These are phyloP conservation scores for Colletotrichum sublineola DNA, from an alignment of 2,329 filamentous ascomycete species.

Conservation along the genomic window DNA sequence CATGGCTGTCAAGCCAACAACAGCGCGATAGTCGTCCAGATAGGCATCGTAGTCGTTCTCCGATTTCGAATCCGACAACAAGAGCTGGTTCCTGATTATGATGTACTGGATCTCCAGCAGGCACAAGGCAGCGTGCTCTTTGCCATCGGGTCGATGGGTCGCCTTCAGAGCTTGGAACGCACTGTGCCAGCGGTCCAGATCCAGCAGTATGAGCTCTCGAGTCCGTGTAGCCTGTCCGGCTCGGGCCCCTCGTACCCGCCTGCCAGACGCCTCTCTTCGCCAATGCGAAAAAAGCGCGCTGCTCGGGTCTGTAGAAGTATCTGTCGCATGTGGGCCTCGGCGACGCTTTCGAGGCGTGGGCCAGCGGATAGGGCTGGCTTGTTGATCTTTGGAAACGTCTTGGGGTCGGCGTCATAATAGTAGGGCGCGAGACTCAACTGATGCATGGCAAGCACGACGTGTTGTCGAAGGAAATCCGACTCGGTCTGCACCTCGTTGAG, in stretches of 20 bases:
- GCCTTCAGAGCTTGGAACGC: background rate
- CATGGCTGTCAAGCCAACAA: background rate
- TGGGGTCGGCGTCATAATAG: background rate
- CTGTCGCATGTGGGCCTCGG: slow-evolving; percentile 50
- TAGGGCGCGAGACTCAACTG: slow-evolving; percentile 16
- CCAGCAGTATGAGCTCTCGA: background rate
- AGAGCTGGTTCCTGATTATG: background rate
- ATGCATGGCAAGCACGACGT: slow-evolving; percentile 15
- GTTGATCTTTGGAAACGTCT: slow-evolving; percentile 12
- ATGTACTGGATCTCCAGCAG: slow-evolving; percentile 18
- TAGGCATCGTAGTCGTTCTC: slow-evolving; percentile 49
- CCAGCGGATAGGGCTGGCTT: background rate
- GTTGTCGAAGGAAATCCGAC: slow-evolving; percentile 13
- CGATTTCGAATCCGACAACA: background rate
- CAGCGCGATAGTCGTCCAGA: slow-evolving; percentile 46
- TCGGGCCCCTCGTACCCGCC: slow-evolving; percentile 6
- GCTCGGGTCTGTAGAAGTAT: slow-evolving; percentile 47
- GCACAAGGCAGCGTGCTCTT: background rate
- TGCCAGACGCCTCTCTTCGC: slow-evolving; percentile 43
- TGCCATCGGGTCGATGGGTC: too few relatives aligned
- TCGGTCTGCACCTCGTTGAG: slow-evolving; percentile 22
- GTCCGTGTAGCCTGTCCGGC: slow-evolving; percentile 2
- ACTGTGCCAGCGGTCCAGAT: slow-evolving; percentile 16
- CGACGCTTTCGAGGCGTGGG: slow-evolving; percentile 33
- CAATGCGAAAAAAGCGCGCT: slow-evolving; percentile 47